Conservation (phyloP, 208 protist species). For the Wallacemonas sp. region DNA sequence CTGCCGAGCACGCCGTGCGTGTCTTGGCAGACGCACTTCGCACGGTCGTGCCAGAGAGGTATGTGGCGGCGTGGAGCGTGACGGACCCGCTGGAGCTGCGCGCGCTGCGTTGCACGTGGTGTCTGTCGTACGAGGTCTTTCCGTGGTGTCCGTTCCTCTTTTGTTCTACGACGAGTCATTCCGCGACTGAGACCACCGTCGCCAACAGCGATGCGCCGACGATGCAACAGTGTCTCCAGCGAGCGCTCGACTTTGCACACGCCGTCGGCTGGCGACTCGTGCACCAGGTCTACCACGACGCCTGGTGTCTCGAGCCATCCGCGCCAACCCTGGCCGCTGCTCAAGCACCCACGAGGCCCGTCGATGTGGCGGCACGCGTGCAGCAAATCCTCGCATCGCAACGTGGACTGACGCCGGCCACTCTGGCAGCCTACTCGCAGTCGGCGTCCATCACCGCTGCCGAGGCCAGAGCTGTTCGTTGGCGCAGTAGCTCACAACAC, state of each 20-base stretch:
- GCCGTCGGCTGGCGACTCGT: slow-evolving; percentile 37
- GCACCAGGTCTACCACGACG: slow-evolving; percentile 41
- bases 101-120: slow-evolving; percentile 18
- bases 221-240: slow-evolving; percentile 1
- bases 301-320: slow-evolving; percentile 20
- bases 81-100: slow-evolving; percentile 15
- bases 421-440: background rate
- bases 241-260: slow-evolving; percentile 7
- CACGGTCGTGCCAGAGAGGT: slow-evolving; percentile 3
- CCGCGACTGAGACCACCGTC: no score
- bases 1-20: background rate
- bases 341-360: no score
- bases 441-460: background rate
- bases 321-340: background rate
- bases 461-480: no score
- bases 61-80: slow-evolving; percentile 18
- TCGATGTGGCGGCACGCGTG: background rate
- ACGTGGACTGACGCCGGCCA: background rate
- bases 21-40: background rate
- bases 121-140: slow-evolving; percentile 29
- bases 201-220: slow-evolving; percentile 1
- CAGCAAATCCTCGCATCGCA: background rate
- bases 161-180: no score
- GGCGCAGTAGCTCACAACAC: no score
- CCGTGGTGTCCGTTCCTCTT: background rate